A percentile compares a stretch with the other conserved stretches of the same genome.
Evolutionary conservation across 2,329 filamentous ascomycete genomes (phyloP).

Genomic region (Trichoderma hamatum): DNA sequence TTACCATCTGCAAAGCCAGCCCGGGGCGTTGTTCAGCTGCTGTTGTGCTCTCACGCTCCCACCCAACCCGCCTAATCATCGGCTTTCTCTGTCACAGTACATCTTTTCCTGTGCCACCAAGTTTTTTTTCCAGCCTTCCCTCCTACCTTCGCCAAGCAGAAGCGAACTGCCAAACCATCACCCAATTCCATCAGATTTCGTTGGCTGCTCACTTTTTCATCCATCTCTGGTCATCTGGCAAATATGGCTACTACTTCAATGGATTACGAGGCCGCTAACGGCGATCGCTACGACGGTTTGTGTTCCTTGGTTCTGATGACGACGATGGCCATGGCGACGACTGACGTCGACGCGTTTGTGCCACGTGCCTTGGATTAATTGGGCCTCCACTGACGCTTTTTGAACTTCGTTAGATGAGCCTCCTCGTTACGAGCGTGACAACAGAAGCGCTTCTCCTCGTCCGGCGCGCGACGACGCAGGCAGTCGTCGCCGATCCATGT

Average conservation of each 20-base stretch:
- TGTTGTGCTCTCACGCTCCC: conserved; percentile 27
- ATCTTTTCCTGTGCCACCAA: conserved; percentile 24
- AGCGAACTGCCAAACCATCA: conserved; percentile 22
- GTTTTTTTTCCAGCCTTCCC: conserved; percentile 26
- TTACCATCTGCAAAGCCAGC: neutral
- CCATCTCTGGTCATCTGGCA: conserved; percentile 26
- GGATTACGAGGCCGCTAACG: conserved; percentile 71
- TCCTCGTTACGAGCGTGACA: conserved; percentile 67
- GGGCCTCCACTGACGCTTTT: neutral
- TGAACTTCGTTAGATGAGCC: conserved; percentile 56
- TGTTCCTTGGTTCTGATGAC: conserved; percentile 23
- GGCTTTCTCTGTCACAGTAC: conserved; percentile 32
- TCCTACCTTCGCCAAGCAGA: conserved; percentile 16
- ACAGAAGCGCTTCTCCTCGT: conserved; percentile 67
- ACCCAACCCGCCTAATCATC: conserved; percentile 34
- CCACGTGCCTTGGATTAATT: conserved; percentile 14
- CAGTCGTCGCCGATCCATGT: conserved; percentile 63
- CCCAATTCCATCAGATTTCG: conserved; percentile 7
- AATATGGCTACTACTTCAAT: conserved; percentile 67
- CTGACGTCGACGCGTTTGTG: conserved; percentile 23
- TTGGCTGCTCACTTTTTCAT: conserved; percentile 25
- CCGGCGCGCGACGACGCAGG: conserved; percentile 63
- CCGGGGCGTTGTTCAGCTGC: neutral
- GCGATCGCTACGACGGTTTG: conserved; percentile 68
- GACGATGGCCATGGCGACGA: neutral